phyloP scores from a whole-genome alignment of 257 asterid genomes.

The Marsdenia floribunda region DNA sequence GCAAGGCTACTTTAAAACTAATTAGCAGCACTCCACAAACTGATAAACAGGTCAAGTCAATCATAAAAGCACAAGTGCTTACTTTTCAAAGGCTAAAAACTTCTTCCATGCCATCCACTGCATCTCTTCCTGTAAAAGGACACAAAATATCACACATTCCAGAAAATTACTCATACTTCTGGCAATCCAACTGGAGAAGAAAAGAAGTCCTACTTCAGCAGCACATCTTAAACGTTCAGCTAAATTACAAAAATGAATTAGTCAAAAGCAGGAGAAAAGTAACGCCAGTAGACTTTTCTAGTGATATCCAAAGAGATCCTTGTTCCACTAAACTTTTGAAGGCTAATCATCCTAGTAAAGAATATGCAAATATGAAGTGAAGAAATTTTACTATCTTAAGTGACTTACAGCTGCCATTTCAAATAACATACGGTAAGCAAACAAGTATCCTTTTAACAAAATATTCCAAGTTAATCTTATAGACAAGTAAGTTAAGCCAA shows the following conservation, averaged over 20 bases:
- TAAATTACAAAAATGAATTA: neutral
- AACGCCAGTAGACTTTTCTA: neutral
- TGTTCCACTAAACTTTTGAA: neutral
- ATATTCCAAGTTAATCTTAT: neutral
- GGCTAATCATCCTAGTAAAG: neutral
- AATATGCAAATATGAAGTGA: neutral
- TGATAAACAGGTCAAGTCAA: neutral
- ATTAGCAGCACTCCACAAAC: neutral
- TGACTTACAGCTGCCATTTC: neutral
- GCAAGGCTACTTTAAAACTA: neutral
- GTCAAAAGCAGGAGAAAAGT: neutral
- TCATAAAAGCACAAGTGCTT: constrained; percentile 19
- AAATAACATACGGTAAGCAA: neutral
- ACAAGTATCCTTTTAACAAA: neutral
- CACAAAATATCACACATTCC: neutral
- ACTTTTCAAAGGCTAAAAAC: constrained; percentile 85
- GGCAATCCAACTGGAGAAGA: neutral
- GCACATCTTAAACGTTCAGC: neutral
- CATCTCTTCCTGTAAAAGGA: constrained; percentile 69
- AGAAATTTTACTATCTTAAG: neutral
- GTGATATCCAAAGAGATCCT: neutral
- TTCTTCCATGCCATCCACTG: constrained; percentile 95
- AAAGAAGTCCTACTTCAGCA: neutral
- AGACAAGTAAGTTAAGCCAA: neutral
- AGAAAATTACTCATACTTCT: neutral